These are phyloP conservation scores for Mrakia blollopis DNA, from an alignment of 768 basidiomycete genomes.

Conservation along the genomic window DNA sequence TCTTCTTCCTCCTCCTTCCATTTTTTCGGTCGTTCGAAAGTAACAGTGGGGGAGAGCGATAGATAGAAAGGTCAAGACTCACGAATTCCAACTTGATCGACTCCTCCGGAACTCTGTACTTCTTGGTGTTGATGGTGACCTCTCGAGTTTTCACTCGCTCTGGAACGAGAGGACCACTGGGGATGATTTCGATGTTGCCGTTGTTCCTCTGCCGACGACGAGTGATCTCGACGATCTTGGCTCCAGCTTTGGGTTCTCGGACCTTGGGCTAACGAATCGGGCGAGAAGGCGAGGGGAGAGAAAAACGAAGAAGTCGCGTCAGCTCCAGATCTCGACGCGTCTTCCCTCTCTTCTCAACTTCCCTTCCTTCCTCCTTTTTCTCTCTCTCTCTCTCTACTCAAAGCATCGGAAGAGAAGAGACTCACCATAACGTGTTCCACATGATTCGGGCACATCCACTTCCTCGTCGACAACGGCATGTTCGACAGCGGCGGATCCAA, in stretches of 20 bases:
- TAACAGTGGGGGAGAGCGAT: neutral
- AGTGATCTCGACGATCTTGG: slow-evolving; percentile 1
- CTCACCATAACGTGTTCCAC: slow-evolving; percentile 78
- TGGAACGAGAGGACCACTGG: neutral
- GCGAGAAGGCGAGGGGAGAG: neutral
- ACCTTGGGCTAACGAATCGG: neutral
- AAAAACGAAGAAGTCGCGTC: neutral
- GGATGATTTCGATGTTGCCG: slow-evolving; percentile 30
- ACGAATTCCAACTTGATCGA: slow-evolving; percentile 18
- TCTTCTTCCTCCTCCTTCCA: neutral
- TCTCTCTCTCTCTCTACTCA: neutral
- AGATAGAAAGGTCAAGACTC: neutral
- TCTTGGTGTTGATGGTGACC: slow-evolving; percentile 23
- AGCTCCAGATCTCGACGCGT: neutral
- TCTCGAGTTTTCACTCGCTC: slow-evolving; percentile 23
- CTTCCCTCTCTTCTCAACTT: too few relatives aligned
- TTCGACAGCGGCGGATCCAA: slow-evolving; percentile 79
- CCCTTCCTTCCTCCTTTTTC: neutral
- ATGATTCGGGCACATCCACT: slow-evolving; percentile 99
- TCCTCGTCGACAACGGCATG: slow-evolving; percentile 80
- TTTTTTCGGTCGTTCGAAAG: neutral
- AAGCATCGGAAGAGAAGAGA: slow-evolving; percentile 26
- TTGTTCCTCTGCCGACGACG: slow-evolving; percentile 23
- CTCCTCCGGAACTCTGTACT: slow-evolving; percentile 26
- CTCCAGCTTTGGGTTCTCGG: slow-evolving; percentile 23